Base-by-base conservation (phyloP, 257 asterid species). In the Nicotiana tabacum region DNA sequence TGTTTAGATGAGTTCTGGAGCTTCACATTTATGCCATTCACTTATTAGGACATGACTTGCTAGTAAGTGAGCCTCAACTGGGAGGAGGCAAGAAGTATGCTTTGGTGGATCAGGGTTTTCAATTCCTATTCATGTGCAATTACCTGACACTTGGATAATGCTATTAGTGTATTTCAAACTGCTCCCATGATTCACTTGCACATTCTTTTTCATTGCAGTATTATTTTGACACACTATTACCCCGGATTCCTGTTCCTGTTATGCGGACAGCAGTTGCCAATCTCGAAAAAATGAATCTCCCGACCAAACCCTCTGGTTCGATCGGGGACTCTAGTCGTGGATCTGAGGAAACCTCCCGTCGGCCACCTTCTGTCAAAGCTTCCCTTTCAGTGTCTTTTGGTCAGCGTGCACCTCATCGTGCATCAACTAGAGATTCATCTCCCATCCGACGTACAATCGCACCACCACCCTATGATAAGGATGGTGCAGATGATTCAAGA, bases 301-400 rank as follows among this genome's bases (percentile, higher is more conserved):
- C 99, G 0, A 83, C 97, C 9, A 96, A 96, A 83, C 97, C 86
- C 77, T 90, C 94, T 82, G 97, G 99, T 56, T 90, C 90, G 6
- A 96, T 97, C 3, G 99, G 99, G 37, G 98, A 94, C 84, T 77
- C 91, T 32, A 96, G 94, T 65, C 98, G 97, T n/a, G 98, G 98
- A 58, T 89, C 97, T 3, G 98, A 94, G 77, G 99, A 94, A 89
- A 91, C 98, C 70, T 94, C 98, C 30, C 89, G 99, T 68, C 91
- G 98, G 74, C 99, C 99, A 32, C 99, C 99, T 81, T 94, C 99
- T 9, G 99, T 96, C 74, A 96, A 96, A 88, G 99, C 99, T 56
- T 85, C 99, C 76, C 98, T 96, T 30, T 96, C 99, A 9, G 99
- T 94, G 81, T 96, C 99, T n/a, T 96, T 96, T 83, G 98, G 99